Conservation (phyloP, 306 rosid species). For the Trifolium subterraneum region DNA sequence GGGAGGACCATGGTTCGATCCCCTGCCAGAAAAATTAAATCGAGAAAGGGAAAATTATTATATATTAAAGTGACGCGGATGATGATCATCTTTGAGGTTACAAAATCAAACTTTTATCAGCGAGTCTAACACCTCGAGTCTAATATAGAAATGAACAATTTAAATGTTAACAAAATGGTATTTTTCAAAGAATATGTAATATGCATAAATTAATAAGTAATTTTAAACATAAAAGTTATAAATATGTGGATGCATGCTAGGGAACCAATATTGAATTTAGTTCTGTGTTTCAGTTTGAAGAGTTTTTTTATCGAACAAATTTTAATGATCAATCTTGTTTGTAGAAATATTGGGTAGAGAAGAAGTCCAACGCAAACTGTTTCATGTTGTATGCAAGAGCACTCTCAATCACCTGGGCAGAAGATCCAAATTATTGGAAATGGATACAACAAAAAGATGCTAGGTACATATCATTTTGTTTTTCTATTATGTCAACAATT, state of each 20-base stretch:
- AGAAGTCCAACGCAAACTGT: slow-evolving; percentile 53
- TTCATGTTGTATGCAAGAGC: slow-evolving; percentile 75
- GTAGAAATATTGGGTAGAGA: slow-evolving; percentile 52
- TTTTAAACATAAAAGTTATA: not conserved
- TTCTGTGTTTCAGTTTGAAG: not conserved
- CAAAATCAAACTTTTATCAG: too few species aligned
- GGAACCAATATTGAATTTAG: not conserved
- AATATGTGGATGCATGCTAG: not conserved
- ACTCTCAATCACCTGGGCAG: slow-evolving; percentile 66
- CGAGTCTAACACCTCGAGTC: too few species aligned
- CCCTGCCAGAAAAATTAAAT: too few species aligned
- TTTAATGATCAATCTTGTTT: slow-evolving; percentile 15
- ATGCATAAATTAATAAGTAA: not conserved
- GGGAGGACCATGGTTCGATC: too few species aligned
- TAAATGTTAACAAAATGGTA: too few species aligned
- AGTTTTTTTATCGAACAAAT: not conserved
- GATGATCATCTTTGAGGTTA: not conserved
- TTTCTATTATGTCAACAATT: not conserved
- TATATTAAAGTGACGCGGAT: not conserved
- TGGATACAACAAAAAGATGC: slow-evolving; percentile 57
- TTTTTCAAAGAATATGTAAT: not conserved
- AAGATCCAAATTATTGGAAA: slow-evolving; percentile 56
- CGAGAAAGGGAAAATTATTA: not conserved
- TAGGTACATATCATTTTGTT: slow-evolving; percentile 47
- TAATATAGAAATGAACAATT: too few species aligned